These are phyloP conservation scores for Spathaspora sp. DNA, from an alignment of 1,139 yeast genomes.

Conservation along the genomic window DNA sequence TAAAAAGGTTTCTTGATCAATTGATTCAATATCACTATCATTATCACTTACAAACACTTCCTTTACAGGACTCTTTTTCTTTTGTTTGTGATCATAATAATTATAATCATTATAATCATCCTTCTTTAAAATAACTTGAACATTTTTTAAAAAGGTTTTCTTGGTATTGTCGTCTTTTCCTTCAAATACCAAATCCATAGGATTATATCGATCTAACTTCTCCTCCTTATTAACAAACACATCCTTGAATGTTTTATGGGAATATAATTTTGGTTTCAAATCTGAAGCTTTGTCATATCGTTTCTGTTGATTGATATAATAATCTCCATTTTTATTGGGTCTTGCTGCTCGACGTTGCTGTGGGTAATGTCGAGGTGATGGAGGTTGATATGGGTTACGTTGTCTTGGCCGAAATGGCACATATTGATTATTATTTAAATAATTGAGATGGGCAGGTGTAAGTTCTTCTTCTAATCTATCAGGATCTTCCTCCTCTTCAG, in stretches of 20 bases:
- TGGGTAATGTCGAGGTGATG: not conserved
- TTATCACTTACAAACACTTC: slow-evolving; percentile 15
- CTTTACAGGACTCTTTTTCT: slow-evolving; percentile 7
- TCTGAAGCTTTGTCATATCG: slow-evolving; percentile 32
- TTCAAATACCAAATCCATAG: slow-evolving; percentile 44
- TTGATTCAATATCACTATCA: slow-evolving; percentile 18
- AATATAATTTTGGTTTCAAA: slow-evolving; percentile 37
- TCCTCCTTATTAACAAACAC: slow-evolving; percentile 38
- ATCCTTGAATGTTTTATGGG: slow-evolving; percentile 42
- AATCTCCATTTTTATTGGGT: slow-evolving; percentile 23
- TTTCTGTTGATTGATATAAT: slow-evolving; percentile 40
- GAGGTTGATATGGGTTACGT: slow-evolving; percentile 8
- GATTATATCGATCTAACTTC: slow-evolving; percentile 33
- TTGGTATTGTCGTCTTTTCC: slow-evolving; percentile 24
- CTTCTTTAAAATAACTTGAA: slow-evolving; percentile 32
- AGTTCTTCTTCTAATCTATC: slow-evolving; percentile 33
- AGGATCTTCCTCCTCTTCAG: not conserved
- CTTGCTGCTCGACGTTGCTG: slow-evolving; percentile 1
- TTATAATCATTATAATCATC: slow-evolving; percentile 38
- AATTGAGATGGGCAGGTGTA: slow-evolving; percentile 39
- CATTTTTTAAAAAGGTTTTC: slow-evolving; percentile 25
- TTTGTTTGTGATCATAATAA: slow-evolving; percentile 28
- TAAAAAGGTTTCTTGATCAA: slow-evolving; percentile 6
- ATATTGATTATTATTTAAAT: slow-evolving; percentile 19
- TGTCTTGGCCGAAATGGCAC: slow-evolving; percentile 10